Evolutionary conservation across 345 rosid genomes (phyloP).

Genomic region (Salix viminalis): DNA sequence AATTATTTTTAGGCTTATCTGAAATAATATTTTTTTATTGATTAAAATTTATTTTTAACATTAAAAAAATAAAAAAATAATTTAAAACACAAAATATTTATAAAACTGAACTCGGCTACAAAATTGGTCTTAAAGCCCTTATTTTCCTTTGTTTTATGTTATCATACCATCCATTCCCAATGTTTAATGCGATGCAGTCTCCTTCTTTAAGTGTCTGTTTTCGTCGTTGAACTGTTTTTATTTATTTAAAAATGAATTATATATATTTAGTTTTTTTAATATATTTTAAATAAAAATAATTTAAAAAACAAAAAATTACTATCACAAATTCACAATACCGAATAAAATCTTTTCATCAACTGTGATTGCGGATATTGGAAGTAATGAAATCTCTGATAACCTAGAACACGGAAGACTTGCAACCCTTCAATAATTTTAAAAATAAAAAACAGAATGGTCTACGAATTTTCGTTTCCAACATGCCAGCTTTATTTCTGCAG

Average conservation of each 20-base stretch:
- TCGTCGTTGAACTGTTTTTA: too few species aligned
- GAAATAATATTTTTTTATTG: too few species aligned
- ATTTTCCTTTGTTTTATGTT: not conserved
- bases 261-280: too few species aligned
- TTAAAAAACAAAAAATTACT: too few species aligned
- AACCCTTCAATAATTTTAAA: not conserved
- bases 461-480: not conserved
- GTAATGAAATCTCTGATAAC: not conserved
- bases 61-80: too few species aligned
- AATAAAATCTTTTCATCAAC: not conserved
- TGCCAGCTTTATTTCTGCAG: not conserved
- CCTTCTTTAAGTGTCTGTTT: not conserved
- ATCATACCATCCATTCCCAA: not conserved
- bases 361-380: not conserved
- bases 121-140: not conserved
- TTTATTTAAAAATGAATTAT: too few species aligned
- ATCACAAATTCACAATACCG: too few species aligned
- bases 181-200: not conserved
- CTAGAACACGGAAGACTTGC: not conserved
- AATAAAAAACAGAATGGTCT: not conserved
- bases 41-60: too few species aligned
- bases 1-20: too few species aligned
- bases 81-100: not conserved
- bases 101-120: not conserved
- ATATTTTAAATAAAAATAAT: too few species aligned